These are phyloP conservation scores for Fremontodendron californicum DNA, from an alignment of 345 rosid genomes.

Conservation along the genomic window DNA sequence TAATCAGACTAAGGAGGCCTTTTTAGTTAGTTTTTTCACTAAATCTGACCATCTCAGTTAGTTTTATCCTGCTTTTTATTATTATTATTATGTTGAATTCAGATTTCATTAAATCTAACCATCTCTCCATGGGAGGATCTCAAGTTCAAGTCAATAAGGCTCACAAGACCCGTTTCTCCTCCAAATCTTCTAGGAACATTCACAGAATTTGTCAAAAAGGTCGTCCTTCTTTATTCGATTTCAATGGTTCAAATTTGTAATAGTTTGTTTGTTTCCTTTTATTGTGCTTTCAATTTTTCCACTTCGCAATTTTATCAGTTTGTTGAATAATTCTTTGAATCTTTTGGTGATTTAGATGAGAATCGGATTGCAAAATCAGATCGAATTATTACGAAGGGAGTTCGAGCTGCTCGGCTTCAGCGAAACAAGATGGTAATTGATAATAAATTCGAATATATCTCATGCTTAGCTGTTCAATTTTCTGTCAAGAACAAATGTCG, in stretches of 20 bases:
- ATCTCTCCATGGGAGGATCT: conserved; percentile 60
- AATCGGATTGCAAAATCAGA: conserved; percentile 58
- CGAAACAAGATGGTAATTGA: conserved; percentile 67
- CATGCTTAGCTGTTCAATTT: background rate
- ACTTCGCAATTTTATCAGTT: background rate
- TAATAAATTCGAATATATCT: background rate
- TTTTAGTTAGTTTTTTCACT: too few species aligned
- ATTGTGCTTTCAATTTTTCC: background rate
- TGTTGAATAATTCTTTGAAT: background rate
- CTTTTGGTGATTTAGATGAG: conserved; percentile 39
- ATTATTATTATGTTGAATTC: too few species aligned
- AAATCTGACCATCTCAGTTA: too few species aligned
- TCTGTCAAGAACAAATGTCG: background rate
- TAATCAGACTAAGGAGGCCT: too few species aligned
- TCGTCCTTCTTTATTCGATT: conserved; percentile 3
- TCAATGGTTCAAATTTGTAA: background rate
- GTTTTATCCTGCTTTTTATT: too few species aligned
- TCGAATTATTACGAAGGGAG: conserved; percentile 53
- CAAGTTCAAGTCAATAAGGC: conserved; percentile 75
- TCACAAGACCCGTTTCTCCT: too few species aligned
- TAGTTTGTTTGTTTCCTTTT: background rate
- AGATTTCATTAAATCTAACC: too few species aligned
- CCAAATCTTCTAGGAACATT: conserved; percentile 71
- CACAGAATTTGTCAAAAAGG: conserved; percentile 67
- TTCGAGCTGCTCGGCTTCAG: conserved; percentile 63